A percentile compares a stretch with the other conserved stretches of the same genome.
These are phyloP conservation scores for Kodamaea restingae DNA, from an alignment of 805 yeast species.

Conservation along the genomic window DNA sequence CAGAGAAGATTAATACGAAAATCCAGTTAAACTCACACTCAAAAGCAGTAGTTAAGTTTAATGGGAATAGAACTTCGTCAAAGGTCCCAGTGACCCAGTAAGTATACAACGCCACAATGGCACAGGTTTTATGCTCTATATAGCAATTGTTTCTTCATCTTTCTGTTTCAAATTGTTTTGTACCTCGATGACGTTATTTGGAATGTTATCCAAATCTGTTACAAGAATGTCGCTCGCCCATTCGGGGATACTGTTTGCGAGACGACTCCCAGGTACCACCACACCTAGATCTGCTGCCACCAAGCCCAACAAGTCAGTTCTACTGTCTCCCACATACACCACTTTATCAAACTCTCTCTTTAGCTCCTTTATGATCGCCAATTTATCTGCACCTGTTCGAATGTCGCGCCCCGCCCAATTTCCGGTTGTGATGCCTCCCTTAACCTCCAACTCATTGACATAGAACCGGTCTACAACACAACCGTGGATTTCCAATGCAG, in stretches of 20 bases:
- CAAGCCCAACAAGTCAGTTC: slow-evolving; percentile 54
- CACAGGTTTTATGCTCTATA: too few species aligned
- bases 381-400: slow-evolving; percentile 56
- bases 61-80: too few species aligned
- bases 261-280: slow-evolving; percentile 25
- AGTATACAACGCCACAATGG: too few species aligned
- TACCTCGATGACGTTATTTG: too few species aligned
- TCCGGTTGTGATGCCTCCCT: slow-evolving; percentile 28
- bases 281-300: slow-evolving; percentile 46
- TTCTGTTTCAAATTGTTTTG: too few species aligned
- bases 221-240: slow-evolving; percentile 4
- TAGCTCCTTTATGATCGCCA: slow-evolving; percentile 16
- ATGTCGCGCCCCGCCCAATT: slow-evolving; percentile 21
- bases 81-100: too few species aligned
- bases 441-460: slow-evolving; percentile 51
- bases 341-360: slow-evolving; percentile 15
- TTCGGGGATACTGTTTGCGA: slow-evolving; percentile 1
- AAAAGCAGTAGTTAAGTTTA: too few species aligned
- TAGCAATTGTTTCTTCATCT: too few species aligned
- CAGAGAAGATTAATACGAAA: too few species aligned
- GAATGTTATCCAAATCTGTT: slow-evolving; percentile 11
- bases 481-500: slow-evolving; percentile 22
- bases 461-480: slow-evolving; percentile 15
- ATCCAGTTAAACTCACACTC: too few species aligned
- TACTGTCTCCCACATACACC: slow-evolving; percentile 59